Evolutionary conservation across 805 yeast species (phyloP).

Genomic region (Nematodospora valgi): DNA sequence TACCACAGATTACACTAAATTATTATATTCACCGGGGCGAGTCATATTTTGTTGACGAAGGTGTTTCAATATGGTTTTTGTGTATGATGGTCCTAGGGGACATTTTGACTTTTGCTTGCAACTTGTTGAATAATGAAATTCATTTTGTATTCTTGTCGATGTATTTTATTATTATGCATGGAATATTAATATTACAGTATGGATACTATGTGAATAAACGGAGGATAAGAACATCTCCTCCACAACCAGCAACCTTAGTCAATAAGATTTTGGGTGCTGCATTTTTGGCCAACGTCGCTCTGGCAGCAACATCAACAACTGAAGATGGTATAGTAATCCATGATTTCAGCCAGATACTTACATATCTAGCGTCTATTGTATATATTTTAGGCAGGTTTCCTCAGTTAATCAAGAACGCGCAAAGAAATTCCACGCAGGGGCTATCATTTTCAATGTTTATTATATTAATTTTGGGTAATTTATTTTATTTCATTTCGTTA

Average conservation of each 20-base stretch:
- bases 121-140: too few species aligned
- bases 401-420: conserved; percentile 32
- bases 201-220: conserved; percentile 60
- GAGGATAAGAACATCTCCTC: too few species aligned
- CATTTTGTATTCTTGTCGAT: too few species aligned
- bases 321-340: too few species aligned
- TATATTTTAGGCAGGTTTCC: conserved; percentile 22
- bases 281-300: background rate
- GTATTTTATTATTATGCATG: too few species aligned
- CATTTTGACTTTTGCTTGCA: too few species aligned
- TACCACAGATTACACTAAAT: conserved; percentile 54
- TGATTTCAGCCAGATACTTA: background rate
- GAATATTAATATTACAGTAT: conserved; percentile 65
- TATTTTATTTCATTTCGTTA: conserved; percentile 32
- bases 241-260: background rate
- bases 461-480: conserved; percentile 35
- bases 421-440: conserved; percentile 29
- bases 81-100: too few species aligned
- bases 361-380: too few species aligned
- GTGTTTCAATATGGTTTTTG: background rate
- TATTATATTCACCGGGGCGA: too few species aligned
- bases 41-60: too few species aligned
- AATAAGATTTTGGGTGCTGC: background rate
- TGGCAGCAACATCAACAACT: background rate
- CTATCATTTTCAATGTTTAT: conserved; percentile 31